Base-by-base conservation (phyloP, 495 filamentous ascomycete genomes). In the Aspergillus cavernicola region DNA sequence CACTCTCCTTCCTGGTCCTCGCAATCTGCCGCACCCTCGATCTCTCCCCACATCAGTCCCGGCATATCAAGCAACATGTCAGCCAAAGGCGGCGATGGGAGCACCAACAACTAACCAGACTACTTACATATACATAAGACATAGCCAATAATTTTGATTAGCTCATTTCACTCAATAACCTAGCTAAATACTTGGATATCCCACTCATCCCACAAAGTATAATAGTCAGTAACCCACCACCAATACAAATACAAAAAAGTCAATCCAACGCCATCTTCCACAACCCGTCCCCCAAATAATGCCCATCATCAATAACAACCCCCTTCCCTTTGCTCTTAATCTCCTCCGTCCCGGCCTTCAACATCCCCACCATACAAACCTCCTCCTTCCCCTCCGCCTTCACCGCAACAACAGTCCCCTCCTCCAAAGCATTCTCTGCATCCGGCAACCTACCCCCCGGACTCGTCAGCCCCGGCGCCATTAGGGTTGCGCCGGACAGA, bases 251-350 rank as follows among this genome's bases (percentile, higher is more conserved):
- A n/a, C n/a, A n/a, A n/a, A n/a, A n/a, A n/a, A 33, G 18, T 36
- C 69, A 95, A 67, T 91, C 88, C 51, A 88, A 68, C 53, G 69
- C 73, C 69, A 95, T 69, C 72, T 74, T 85, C 93, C 93, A 98
- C 56, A 98, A 68, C 48, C 92, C 93, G 82, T 98, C 93, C 6
- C 95, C 93, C 39, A 97, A 66, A 77, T 84, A 97, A 83, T 97
- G 92, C 44, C 87, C 88, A 54, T 86, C 83, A 77, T 98, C 93
- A 62, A 97, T 87, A 19, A 88, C 93, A 29, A 90, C 85, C 1
- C 91, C 95, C 75, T 95, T 96, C 56, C 88, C 88, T 74, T 92
- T 89, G 62, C 81, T 85, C 81, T 89, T 96, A 58, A 95, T 88
- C 69, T 97, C 90, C 77, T 87, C 84, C 0, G 93, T 97, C 11